Evolutionary conservation across 2,329 filamentous ascomycete genomes (phyloP).

Genomic region (Tothia fuscella): DNA sequence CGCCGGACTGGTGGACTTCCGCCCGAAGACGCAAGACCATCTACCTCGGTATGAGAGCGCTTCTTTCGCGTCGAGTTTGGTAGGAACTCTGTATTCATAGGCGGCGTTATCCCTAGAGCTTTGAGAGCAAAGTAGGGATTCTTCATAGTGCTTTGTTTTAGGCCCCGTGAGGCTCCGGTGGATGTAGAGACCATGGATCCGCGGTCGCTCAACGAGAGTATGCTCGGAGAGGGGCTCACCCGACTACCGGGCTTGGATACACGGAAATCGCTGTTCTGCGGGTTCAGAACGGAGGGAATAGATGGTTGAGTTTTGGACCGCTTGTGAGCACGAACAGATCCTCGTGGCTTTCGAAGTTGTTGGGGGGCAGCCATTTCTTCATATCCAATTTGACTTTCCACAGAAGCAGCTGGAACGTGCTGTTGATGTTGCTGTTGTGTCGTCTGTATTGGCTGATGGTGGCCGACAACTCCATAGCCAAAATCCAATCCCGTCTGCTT

Average conservation of each 20-base stretch:
- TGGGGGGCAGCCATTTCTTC: not conserved
- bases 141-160: constrained; percentile 7
- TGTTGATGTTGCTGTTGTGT: not conserved
- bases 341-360: constrained; percentile 3
- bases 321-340: constrained; percentile 4
- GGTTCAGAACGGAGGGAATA: not conserved
- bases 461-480: not conserved
- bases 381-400: not conserved
- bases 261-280: not conserved
- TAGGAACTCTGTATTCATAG: not conserved
- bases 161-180: not conserved
- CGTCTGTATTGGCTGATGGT: not conserved
- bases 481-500: not conserved
- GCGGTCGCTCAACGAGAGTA: not conserved
- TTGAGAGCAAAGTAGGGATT: constrained; percentile 7
- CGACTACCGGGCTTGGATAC: not conserved
- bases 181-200: not conserved
- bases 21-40: not conserved
- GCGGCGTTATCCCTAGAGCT: not conserved
- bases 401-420: not conserved
- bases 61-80: not conserved
- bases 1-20: not conserved
- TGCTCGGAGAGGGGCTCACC: constrained; percentile 1
- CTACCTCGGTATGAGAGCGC: not conserved
- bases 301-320: constrained; percentile 5